These are phyloP conservation scores for Scalesia atractyloides DNA, from an alignment of 129 eudicot species.

Conservation along the genomic window DNA sequence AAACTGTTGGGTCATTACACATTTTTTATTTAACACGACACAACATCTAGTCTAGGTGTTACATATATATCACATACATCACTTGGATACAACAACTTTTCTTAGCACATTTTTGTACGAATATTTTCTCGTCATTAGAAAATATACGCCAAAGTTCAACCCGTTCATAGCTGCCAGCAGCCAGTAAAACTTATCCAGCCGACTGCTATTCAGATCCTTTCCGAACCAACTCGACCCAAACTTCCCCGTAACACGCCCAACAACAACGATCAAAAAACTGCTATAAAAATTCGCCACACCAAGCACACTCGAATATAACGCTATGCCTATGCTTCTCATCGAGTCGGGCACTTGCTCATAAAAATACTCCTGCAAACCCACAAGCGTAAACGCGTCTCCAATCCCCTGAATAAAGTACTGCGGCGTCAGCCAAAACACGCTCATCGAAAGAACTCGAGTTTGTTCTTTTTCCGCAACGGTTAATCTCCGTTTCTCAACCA, in stretches of 20 bases:
- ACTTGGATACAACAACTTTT: not conserved
- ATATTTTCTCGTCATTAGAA: slow-evolving; percentile 40
- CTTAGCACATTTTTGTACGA: slow-evolving; percentile 51
- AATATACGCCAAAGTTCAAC: slow-evolving; percentile 41
- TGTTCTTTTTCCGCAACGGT: not conserved
- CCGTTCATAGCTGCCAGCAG: slow-evolving; percentile 43
- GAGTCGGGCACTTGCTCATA: slow-evolving; percentile 54
- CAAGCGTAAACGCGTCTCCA: slow-evolving; percentile 47
- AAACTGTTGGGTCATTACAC: slow-evolving; percentile 7
- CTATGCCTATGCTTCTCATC: slow-evolving; percentile 48
- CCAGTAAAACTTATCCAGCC: slow-evolving; percentile 67
- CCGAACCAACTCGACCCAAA: slow-evolving; percentile 65
- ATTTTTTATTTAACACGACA: not conserved
- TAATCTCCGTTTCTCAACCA: slow-evolving; percentile 43
- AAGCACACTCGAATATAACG: slow-evolving; percentile 29
- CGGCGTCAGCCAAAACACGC: slow-evolving; percentile 43
- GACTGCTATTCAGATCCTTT: slow-evolving; percentile 55
- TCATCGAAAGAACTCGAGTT: slow-evolving; percentile 20
- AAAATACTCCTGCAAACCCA: slow-evolving; percentile 52
- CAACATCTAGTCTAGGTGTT: not conserved
- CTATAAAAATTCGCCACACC: slow-evolving; percentile 36
- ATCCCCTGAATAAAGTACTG: slow-evolving; percentile 35
- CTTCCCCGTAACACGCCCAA: slow-evolving; percentile 24
- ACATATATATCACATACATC: not conserved
- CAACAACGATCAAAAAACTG: slow-evolving; percentile 35